Conservation (phyloP, 2,329 filamentous ascomycete species). For the Aspergillus tanneri region DNA sequence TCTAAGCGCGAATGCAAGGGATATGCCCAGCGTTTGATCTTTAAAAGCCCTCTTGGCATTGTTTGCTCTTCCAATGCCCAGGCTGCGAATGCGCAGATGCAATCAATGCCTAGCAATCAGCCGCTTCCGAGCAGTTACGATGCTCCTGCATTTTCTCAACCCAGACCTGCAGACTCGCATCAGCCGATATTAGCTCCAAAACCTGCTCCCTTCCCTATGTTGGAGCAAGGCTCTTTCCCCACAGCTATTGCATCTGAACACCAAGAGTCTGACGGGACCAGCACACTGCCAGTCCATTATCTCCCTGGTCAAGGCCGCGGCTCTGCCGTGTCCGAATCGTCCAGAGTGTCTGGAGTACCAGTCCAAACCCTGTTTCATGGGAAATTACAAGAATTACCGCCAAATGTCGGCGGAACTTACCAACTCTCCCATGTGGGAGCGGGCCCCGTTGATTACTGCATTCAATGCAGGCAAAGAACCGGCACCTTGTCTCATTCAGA, state of each 20-base stretch:
- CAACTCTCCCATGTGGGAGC: background rate
- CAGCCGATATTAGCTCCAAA: conserved; percentile 37
- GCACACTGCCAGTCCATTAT: conserved; percentile 20
- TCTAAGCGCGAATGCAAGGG: conserved; percentile 48
- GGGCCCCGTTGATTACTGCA: too few relatives aligned
- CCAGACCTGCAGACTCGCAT: conserved; percentile 30
- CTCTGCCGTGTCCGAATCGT: conserved; percentile 1
- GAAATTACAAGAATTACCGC: background rate
- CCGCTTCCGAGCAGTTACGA: conserved; percentile 24
- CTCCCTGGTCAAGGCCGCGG: conserved; percentile 14
- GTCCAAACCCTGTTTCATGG: background rate
- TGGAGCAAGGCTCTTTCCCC: conserved; percentile 13
- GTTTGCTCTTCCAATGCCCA: conserved; percentile 25
- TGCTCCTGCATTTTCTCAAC: conserved; percentile 24
- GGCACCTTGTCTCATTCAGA: background rate
- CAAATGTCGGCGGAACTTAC: background rate
- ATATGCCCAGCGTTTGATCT: conserved; percentile 43
- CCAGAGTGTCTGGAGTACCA: background rate
- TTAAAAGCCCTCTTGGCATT: conserved; percentile 42
- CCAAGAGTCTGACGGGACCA: conserved; percentile 2
- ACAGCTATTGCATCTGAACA: conserved; percentile 5
- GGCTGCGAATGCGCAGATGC: conserved; percentile 22
- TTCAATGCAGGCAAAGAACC: background rate
- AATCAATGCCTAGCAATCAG: conserved; percentile 10
- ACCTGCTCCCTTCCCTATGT: conserved; percentile 18